Evolutionary conservation across 2,329 filamentous ascomycete genomes (phyloP).

Genomic region (Aspergillus udagawae): DNA sequence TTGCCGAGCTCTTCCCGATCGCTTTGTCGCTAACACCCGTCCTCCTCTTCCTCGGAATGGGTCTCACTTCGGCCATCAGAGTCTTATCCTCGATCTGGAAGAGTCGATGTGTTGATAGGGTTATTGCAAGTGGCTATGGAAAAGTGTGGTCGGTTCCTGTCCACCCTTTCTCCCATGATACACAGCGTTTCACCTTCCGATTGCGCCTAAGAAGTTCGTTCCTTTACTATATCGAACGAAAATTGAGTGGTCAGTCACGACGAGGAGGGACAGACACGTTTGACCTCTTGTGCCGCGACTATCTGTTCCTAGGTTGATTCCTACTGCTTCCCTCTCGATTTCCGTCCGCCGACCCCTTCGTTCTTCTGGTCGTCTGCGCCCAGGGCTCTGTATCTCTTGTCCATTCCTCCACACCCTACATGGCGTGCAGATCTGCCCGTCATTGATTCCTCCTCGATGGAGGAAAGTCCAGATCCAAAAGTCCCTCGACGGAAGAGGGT

Average conservation of each 20-base stretch:
- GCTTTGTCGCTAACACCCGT: conserved; percentile 7
- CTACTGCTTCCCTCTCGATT: not conserved
- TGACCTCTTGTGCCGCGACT: not conserved
- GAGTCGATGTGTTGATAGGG: conserved; percentile 2
- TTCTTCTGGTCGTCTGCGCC: not conserved
- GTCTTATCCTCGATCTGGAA: conserved; percentile 6
- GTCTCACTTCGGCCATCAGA: conserved; percentile 5
- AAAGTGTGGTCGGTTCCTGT: not conserved
- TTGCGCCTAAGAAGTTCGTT: conserved; percentile 2
- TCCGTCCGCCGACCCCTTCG: not conserved
- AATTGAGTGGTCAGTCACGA: not conserved
- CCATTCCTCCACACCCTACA: conserved; percentile 9
- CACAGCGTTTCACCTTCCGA: conserved; percentile 3
- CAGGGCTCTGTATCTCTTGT: conserved; percentile 2
- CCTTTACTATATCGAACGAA: not conserved
- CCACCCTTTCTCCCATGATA: not conserved
- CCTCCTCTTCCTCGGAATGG: conserved; percentile 15
- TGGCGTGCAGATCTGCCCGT: conserved; percentile 21
- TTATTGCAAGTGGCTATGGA: conserved; percentile 5
- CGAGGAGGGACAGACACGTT: not conserved
- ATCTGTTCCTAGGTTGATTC: not conserved
- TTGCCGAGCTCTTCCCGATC: conserved; percentile 20
- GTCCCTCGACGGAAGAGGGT: conserved; percentile 42
- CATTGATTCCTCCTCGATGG: conserved; percentile 31
- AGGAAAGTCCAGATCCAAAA: conserved; percentile 36